Evolutionary conservation across 148 eudicot genomes (phyloP).

Genomic region (Vaccinium corymbosum): DNA sequence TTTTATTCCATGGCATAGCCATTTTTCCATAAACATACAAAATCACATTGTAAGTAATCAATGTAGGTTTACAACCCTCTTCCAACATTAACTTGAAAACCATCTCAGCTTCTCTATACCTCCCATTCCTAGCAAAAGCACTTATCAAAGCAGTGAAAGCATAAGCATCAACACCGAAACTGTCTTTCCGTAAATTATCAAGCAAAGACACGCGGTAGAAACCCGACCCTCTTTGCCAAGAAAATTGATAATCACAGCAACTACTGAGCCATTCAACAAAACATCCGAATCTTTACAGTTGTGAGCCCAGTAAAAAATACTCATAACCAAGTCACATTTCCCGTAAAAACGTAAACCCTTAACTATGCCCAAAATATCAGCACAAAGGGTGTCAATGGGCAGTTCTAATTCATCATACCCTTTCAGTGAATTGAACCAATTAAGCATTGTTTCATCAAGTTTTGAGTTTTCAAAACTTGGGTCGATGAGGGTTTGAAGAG

Average conservation of each 20-base stretch:
- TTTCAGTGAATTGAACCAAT: constrained; percentile 22
- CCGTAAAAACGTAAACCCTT: constrained; percentile 68
- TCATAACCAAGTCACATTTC: constrained; percentile 59
- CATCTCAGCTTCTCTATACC: constrained; percentile 73
- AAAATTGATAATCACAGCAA: constrained; percentile 61
- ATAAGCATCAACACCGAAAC: constrained; percentile 71
- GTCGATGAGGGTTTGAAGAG: constrained; percentile 43
- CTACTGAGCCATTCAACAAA: constrained; percentile 55
- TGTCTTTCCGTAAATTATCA: constrained; percentile 47
- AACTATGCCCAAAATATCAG: constrained; percentile 63
- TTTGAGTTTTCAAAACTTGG: constrained; percentile 39
- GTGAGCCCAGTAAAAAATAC: constrained; percentile 65
- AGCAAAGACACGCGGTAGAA: constrained; percentile 59
- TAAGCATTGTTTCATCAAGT: constrained; percentile 31
- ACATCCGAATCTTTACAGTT: constrained; percentile 25
- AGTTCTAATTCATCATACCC: constrained; percentile 13
- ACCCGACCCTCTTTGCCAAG: constrained; percentile 74
- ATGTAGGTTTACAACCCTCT: constrained; percentile 77
- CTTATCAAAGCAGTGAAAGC: constrained; percentile 74
- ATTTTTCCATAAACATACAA: constrained; percentile 82
- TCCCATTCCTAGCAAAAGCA: constrained; percentile 65
- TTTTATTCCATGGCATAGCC: constrained; percentile 81
- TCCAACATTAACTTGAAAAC: constrained; percentile 76
- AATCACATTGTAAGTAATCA: constrained; percentile 82
- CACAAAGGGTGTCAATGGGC: constrained; percentile 24